Conservation (phyloP, 1,284 basidiomycete genomes). For the Mycosarcoma mackinlayi region DNA sequence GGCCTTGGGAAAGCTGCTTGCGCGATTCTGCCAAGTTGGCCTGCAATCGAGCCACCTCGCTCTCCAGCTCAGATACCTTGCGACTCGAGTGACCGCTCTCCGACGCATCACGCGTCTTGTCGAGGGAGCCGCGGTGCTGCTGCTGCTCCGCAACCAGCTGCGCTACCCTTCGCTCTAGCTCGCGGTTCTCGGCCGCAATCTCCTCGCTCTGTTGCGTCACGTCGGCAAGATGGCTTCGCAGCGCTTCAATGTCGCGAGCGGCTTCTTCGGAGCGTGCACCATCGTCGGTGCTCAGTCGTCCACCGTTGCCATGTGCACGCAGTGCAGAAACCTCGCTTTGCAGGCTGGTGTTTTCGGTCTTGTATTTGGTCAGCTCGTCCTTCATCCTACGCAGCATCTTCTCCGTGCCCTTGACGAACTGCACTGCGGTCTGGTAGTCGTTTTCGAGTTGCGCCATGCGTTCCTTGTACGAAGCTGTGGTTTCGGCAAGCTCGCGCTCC, state of each 20-base stretch:
- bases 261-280: constrained; percentile 51
- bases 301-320: constrained; percentile 19
- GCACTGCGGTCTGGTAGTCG: constrained; percentile 92
- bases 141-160: constrained; percentile 54
- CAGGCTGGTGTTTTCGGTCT: constrained; percentile 64
- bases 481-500: constrained; percentile 65
- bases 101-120: constrained; percentile 34
- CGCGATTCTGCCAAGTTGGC: constrained; percentile 42
- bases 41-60: constrained; percentile 46
- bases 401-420: constrained; percentile 86
- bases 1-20: constrained; percentile 28
- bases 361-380: constrained; percentile 69
- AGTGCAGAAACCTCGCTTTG: constrained; percentile 48
- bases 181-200: constrained; percentile 59
- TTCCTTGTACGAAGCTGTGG: constrained; percentile 64
- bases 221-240: constrained; percentile 53
- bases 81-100: constrained; percentile 27
- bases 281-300: constrained; percentile 36
- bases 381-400: constrained; percentile 99
- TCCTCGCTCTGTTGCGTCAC: constrained; percentile 61
- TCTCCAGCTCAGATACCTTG: constrained; percentile 51
- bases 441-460: constrained; percentile 80
- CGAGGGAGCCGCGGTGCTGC: constrained; percentile 47
- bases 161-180: constrained; percentile 54
- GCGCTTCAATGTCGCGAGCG: constrained; percentile 57